Conservation (phyloP, 768 basidiomycete genomes). For the Tubosaeta brunneosetosa region DNA sequence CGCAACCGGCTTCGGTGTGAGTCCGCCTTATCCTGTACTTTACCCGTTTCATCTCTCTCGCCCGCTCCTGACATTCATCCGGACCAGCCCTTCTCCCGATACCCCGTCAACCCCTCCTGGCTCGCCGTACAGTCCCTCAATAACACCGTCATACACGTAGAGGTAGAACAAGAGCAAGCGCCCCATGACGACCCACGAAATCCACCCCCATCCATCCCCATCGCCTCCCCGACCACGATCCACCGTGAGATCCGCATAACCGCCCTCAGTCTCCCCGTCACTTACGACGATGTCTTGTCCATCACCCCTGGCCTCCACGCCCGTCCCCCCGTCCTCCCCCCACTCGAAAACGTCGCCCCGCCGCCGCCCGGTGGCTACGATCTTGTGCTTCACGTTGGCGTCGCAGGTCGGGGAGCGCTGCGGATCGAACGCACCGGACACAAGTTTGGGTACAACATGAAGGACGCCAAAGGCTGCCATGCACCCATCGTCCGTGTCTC, state of each 20-base stretch:
- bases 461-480: constrained; percentile 55
- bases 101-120: constrained; percentile 66
- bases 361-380: constrained; percentile 52
- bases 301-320: constrained; percentile 55
- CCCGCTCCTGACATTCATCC: constrained; percentile 16
- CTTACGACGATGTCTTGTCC: constrained; percentile 52
- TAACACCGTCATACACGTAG: constrained; percentile 45
- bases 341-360: constrained; percentile 36
- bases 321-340: constrained; percentile 48
- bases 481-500: constrained; percentile 41
- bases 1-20: constrained; percentile 52
- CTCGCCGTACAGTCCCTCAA: constrained; percentile 61
- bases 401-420: constrained; percentile 58
- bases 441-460: constrained; percentile 65
- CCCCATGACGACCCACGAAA: constrained; percentile 13
- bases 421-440: constrained; percentile 64
- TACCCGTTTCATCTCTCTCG: constrained; percentile 19
- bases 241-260: constrained; percentile 55
- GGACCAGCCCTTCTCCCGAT: constrained; percentile 52
- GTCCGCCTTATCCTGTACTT: constrained; percentile 28
- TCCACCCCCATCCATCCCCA: background rate
- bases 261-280: constrained; percentile 51
- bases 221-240: constrained; percentile 6
- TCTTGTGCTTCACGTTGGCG: constrained; percentile 67
- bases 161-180: constrained; percentile 28